phyloP scores from a whole-genome alignment of 2,329 filamentous ascomycete genomes.

The Pseudogymnoascus sp. region DNA sequence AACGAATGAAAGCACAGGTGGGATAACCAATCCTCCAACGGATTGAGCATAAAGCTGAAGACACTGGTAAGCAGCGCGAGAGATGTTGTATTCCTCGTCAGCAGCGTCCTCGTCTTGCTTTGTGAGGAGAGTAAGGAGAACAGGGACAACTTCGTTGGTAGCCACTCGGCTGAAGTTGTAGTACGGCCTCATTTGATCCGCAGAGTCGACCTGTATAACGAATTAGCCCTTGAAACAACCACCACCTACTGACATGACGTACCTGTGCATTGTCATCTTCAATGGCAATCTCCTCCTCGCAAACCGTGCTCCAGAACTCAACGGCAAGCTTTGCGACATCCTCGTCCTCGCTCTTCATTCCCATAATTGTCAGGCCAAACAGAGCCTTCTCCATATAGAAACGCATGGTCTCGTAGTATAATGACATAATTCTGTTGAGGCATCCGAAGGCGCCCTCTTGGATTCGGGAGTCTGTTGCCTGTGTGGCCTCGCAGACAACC shows the following conservation, averaged over 20 bases:
- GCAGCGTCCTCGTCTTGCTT: conserved; percentile 96
- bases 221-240: no score
- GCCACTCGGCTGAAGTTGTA: conserved; percentile 95
- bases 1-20: conserved; percentile 82
- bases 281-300: conserved; percentile 95
- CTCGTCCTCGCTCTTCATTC: conserved; percentile 97
- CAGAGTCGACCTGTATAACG: conserved; percentile 34
- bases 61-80: conserved; percentile 92
- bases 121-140: conserved; percentile 78
- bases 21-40: conserved; percentile 75
- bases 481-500: conserved; percentile 97
- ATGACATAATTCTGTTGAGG: conserved; percentile 94
- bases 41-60: conserved; percentile 92
- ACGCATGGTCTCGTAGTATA: conserved; percentile 99
- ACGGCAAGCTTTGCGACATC: conserved; percentile 97
- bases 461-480: conserved; percentile 83
- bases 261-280: conserved; percentile 84
- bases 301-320: conserved; percentile 99
- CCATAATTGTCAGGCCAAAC: conserved; percentile 92
- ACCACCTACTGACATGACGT: no score
- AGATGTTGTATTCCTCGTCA: conserved; percentile 96
- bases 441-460: conserved; percentile 96
- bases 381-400: conserved; percentile 99
- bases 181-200: conserved; percentile 68
- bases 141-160: conserved; percentile 87